Evolutionary conservation across 257 asterid genomes (phyloP), one percentile per base, ranked within the genome.

Genomic region (Plectranthus barbatus): DNA sequence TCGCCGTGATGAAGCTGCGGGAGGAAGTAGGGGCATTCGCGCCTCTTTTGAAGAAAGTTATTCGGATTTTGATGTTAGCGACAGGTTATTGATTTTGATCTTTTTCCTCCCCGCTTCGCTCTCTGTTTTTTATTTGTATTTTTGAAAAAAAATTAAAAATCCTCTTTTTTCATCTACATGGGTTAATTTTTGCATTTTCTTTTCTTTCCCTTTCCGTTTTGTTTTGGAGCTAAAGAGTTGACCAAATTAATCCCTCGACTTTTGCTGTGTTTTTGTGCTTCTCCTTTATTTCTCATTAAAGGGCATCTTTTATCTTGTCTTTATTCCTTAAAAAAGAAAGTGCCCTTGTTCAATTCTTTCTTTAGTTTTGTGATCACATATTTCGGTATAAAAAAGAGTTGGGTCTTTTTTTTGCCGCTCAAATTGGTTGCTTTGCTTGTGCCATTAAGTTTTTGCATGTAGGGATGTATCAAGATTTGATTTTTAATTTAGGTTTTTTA

Each of bases 21-120:
- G 24, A 3, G 77, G 37, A 51, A 71, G 44, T 41, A 45, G 47
- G 65, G 76, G 67, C 47, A 65, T 64, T 48, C 82, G 77, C 49
- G 72, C 74, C 42, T 77, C 88, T 2, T 79, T 72, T 79, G 88
- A 86, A 49, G 90, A 79, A 39, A 77, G 72, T 58, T 53, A 56
- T 72, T 71, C 67, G 75, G 84, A 74, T 13, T 65, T 36, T 55
- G 69, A 77, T 70, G 79, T 34, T 33, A 62, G 72, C 54, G 82
- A 68, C 61, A 77, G 85, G 95, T 84, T 78, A 15, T 3, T 29
- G 52, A 9, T 4, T 42, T 51, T 49, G 9, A 24, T n/a, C 9
- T 14, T 41, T 9, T 21, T 7, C 8, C 41, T 20, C 56, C n/a
- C 56, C 11, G 36, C 7, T 23, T 21, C 2, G n/a, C 2, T n/a